Conservation (phyloP, 2,329 filamentous ascomycete species). For the Ilyonectria destructans region DNA sequence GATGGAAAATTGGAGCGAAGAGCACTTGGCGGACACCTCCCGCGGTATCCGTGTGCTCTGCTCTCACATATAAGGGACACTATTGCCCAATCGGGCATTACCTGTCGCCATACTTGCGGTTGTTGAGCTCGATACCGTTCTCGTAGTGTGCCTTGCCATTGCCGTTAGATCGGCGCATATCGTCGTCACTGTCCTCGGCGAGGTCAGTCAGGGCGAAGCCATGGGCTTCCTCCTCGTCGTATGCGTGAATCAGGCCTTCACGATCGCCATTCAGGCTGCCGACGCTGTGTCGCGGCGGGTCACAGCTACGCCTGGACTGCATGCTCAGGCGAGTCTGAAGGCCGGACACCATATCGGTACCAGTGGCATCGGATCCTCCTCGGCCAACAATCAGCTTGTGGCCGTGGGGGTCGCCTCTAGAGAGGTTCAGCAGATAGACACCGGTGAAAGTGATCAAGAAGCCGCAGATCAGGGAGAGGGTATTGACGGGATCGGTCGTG, state of each 20-base stretch:
- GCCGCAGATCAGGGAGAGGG: slow-evolving; percentile 90
- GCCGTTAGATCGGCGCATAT: slow-evolving; percentile 60
- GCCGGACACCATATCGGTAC: slow-evolving; percentile 91
- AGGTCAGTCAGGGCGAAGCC: slow-evolving; percentile 86
- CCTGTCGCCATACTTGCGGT: slow-evolving; percentile 60
- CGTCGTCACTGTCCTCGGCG: slow-evolving; percentile 82
- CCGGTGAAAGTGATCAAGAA: slow-evolving; percentile 97
- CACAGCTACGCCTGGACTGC: slow-evolving; percentile 86
- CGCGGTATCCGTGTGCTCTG: slow-evolving; percentile 28
- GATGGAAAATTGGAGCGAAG: slow-evolving; percentile 32
- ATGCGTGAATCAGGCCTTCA: slow-evolving; percentile 88
- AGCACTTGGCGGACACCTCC: slow-evolving; percentile 14
- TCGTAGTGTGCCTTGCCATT: slow-evolving; percentile 62
- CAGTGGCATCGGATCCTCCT: slow-evolving; percentile 81
- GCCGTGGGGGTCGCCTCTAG: slow-evolving; percentile 90
- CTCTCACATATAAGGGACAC: slow-evolving; percentile 28
- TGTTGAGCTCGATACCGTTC: slow-evolving; percentile 67
- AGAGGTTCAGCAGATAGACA: slow-evolving; percentile 97
- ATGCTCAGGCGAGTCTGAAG: slow-evolving; percentile 94
- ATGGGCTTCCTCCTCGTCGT: slow-evolving; percentile 85
- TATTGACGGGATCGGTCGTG: slow-evolving; percentile 92
- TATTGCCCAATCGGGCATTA: slow-evolving; percentile 43
- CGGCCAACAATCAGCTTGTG: slow-evolving; percentile 75
- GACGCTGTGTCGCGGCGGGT: slow-evolving; percentile 75
- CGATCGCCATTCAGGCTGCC: slow-evolving; percentile 79